phyloP scores from a whole-genome alignment of 2,329 filamentous ascomycete species.

The Aspergillus transmontanensis region DNA sequence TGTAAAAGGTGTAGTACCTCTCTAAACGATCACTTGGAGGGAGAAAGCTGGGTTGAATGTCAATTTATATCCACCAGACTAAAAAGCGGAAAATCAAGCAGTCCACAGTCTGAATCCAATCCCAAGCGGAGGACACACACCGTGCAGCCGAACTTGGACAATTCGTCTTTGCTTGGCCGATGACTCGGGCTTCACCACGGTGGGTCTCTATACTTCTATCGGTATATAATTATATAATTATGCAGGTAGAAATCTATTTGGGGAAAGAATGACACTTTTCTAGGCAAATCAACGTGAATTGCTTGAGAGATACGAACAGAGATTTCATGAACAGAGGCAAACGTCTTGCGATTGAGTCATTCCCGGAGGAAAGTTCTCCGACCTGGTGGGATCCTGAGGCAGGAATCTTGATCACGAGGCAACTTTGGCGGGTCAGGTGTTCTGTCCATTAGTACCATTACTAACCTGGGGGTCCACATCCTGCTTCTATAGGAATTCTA shows the following conservation, averaged over 20 bases:
- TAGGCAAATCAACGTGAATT: neutral
- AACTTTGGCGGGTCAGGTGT: conserved; percentile 1
- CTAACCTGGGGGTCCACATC: neutral
- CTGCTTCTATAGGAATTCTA: neutral
- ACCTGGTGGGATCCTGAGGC: neutral
- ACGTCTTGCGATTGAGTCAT: neutral
- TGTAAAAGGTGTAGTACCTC: neutral
- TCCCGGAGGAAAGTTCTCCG: conserved; percentile 3
- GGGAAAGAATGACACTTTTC: neutral
- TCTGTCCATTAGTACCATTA: neutral
- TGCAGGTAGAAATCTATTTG: neutral
- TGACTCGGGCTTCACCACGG: neutral
- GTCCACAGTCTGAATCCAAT: neutral
- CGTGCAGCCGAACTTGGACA: conserved; percentile 17
- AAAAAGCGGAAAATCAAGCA: neutral
- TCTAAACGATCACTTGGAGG: conserved; percentile 6
- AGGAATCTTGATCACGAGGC: neutral
- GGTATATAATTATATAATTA: neutral
- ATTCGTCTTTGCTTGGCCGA: conserved; percentile 13
- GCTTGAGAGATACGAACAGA: neutral
- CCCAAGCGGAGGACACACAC: conserved; percentile 1
- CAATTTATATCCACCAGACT: conserved; percentile 2
- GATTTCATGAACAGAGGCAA: neutral
- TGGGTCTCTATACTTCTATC: neutral
- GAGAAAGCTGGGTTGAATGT: neutral